Evolutionary conservation across 257 asterid species (phyloP).

Genomic region (Primulina eburnea): DNA sequence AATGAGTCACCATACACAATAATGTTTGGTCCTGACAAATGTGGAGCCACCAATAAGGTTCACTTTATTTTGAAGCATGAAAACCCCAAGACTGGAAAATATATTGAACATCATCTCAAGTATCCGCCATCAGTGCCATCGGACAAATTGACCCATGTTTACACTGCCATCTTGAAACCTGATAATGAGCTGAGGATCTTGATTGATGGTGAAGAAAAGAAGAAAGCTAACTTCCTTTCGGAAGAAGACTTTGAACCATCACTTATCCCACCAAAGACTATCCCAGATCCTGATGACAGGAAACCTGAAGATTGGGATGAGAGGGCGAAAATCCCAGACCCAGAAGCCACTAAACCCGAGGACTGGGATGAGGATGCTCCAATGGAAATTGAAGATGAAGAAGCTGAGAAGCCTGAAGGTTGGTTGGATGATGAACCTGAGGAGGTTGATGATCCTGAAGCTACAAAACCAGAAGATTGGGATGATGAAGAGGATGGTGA

Average conservation of each 20-base stretch:
- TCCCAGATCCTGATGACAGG: constrained; percentile 94
- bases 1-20: constrained; percentile 90
- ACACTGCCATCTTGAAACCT: constrained; percentile 84
- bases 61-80: constrained; percentile 91
- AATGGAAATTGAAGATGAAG: constrained; percentile 80
- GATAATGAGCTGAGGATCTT: constrained; percentile 65
- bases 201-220: constrained; percentile 95
- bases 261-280: constrained; percentile 80
- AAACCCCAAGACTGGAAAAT: constrained; percentile 81
- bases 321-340: constrained; percentile 87
- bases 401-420: constrained; percentile 89
- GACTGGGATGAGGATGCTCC: constrained; percentile 99
- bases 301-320: constrained; percentile 99
- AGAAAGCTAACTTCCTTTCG: constrained; percentile 76
- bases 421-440: constrained; percentile 99
- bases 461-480: constrained; percentile 94
- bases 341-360: constrained; percentile 83
- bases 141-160: constrained; percentile 89
- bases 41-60: constrained; percentile 95
- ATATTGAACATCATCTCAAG: constrained; percentile 91
- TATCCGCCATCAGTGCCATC: constrained; percentile 87
- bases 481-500: constrained; percentile 98
- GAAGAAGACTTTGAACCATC: constrained; percentile 84
- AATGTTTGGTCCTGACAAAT: constrained; percentile 97
- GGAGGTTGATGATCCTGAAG: constrained; percentile 92